These are phyloP conservation scores for Magnolia officinalis DNA, from an alignment of 164 flowering plant genomes.

Conservation along the genomic window DNA sequence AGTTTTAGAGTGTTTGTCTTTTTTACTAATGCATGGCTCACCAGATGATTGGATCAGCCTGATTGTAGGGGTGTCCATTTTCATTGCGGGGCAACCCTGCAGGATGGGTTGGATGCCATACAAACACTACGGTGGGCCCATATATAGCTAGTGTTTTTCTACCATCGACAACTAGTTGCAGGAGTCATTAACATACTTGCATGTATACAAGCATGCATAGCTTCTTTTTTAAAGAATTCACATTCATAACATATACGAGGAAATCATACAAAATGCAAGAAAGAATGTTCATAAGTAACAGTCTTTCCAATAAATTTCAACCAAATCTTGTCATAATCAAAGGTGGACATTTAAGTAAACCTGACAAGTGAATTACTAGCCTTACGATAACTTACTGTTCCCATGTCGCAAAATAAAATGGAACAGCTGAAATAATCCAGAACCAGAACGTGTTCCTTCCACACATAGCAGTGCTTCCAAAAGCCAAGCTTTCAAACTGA, in stretches of 20 bases:
- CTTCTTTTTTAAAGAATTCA: not conserved
- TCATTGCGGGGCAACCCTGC: too few species aligned
- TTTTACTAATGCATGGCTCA: too few species aligned
- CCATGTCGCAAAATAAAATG: conserved; percentile 97
- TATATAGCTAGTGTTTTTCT: too few species aligned
- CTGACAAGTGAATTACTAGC: not conserved
- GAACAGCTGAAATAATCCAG: conserved; percentile 84
- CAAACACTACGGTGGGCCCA: too few species aligned
- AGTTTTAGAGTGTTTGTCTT: too few species aligned
- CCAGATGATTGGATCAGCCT: too few species aligned
- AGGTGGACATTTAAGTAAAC: not conserved
- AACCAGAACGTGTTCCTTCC: conserved; percentile 84
- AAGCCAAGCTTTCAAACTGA: conserved; percentile 89
- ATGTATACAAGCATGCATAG: not conserved
- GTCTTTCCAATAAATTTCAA: not conserved
- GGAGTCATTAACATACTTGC: not conserved
- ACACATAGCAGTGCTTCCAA: conserved; percentile 95
- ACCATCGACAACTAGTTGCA: too few species aligned
- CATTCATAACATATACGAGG: not conserved
- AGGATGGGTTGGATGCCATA: too few species aligned
- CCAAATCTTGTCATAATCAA: not conserved
- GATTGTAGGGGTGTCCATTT: too few species aligned
- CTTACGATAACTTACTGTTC: conserved; percentile 70
- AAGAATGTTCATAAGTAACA: too few species aligned
- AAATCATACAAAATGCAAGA: not conserved